Base-by-base conservation (phyloP, 495 filamentous ascomycete species). In the Aspergillus asperescens region DNA sequence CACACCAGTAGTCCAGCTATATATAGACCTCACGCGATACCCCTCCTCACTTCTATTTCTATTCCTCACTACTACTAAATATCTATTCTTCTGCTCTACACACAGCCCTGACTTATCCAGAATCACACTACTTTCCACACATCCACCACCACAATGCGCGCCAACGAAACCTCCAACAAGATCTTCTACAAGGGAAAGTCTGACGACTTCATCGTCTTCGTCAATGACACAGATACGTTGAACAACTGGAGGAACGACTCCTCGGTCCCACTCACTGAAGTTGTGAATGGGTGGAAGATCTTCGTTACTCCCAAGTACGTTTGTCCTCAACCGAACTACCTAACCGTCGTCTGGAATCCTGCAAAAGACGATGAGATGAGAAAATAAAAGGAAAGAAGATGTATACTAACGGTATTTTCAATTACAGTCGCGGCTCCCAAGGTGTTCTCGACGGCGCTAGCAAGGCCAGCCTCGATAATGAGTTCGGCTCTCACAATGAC, bases 151-250 rank as follows among this genome's bases (percentile, higher is more conserved):
- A 95, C 91, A 88, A 63, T 86, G 70, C 87, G 88, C 65, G 89
- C 85, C 74, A 89, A 90, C 77, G 80, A 78, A 46, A 62, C 67
- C 43, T 78, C 83, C 63, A 73, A 73, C 74, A 96, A 94, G 76
- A 80, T 95, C 71, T 83, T 94, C 83, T 92, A 85, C 84, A 87
- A 90, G 77, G 92, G 93, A 76, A 73, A 76, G 48, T 77, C 80
- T 19, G 90, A 97, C 25, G 89, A 96, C 78, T 98, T 91, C 66
- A 72, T 97, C 66, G 78, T 96, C 76, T 89, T 95, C 68, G 77
- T 94, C 48, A 90, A 96, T 51, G 86, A 86, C 65, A 57, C 75
- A 15, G 67, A 86, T 19, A 77, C 78, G 34, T 79, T 90, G 52
- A 74, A 88, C 69, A 81, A 90, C 63, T 97, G 93, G 94, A 83